Conservation (phyloP, 2,329 filamentous ascomycete genomes). For the Zalaria obscura region DNA sequence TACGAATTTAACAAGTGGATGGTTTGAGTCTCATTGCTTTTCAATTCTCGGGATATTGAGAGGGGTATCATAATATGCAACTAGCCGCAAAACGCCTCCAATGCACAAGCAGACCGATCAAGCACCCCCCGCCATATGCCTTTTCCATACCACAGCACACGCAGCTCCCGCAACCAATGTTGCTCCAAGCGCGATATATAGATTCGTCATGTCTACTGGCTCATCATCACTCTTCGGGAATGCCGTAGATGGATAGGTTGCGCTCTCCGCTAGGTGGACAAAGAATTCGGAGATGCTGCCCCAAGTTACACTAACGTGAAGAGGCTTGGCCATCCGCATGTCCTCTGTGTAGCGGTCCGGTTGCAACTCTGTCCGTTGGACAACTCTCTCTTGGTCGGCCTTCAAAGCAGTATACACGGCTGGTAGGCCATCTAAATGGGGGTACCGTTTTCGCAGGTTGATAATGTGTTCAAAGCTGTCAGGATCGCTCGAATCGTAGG, state of each 20-base stretch:
- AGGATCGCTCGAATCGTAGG: constrained; percentile 92
- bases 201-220: constrained; percentile 63
- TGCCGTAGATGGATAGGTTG: constrained; percentile 74
- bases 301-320: constrained; percentile 94
- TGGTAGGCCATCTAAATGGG: constrained; percentile 76
- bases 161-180: constrained; percentile 44
- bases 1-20: too few species aligned
- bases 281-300: constrained; percentile 88
- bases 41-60: too few species aligned
- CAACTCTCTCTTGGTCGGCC: constrained; percentile 90
- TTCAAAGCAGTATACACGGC: constrained; percentile 88
- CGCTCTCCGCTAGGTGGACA: constrained; percentile 77
- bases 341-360: constrained; percentile 81
- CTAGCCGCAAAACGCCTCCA: too few species aligned
- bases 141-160: constrained; percentile 46
- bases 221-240: constrained; percentile 87
- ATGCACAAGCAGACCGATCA: too few species aligned
- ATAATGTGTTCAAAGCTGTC: constrained; percentile 92
- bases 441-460: constrained; percentile 60
- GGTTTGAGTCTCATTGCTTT: too few species aligned
- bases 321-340: constrained; percentile 75
- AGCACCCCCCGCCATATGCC: constrained; percentile 5
- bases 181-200: constrained; percentile 76
- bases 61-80: too few species aligned
- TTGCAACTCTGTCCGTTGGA: constrained; percentile 80